Evolutionary conservation across 345 rosid genomes (phyloP), one percentile per base, ranked within the genome.

Genomic region (Pseudoturritis turrita): DNA sequence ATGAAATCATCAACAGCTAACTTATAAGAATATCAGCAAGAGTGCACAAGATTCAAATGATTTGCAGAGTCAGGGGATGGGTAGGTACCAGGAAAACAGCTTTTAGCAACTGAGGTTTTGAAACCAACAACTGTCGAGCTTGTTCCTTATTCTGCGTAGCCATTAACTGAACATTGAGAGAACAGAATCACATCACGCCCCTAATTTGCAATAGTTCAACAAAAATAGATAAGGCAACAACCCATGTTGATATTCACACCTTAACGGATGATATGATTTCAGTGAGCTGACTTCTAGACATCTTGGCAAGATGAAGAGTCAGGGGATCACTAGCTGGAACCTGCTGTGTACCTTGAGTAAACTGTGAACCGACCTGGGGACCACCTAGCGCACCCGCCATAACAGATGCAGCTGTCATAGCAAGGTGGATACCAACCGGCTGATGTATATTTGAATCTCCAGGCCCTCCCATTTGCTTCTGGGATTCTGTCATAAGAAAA

Each of bases 361-460:
- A 79, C 44, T 81, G 85, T 14, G 79, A 55, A 36, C 86, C 81
- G 18, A 79, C 81, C 78, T 90, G 97, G 4, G 80, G 64, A 70
- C 89, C 91, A 76, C 96, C 95, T 15, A 95, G 82, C 45, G 92
- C 87, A 81, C 86, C 90, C 0, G 90, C 79, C 96, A 91, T 86
- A 65, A 77, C 85, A 49, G 85, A 52, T 25, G 99, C 91, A 9
- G 99, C 99, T 25, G 84, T 71, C 40, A 87, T 80, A 72, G 99
- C 93, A 78, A 85, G 71, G 35, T 88, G 88, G 61, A 91, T 81
- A 80, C 97, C 99, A 77, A 95, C 87, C 21, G 97, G 92, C 81
- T 85, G 97, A 56, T 85, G 81, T 5, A 79, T 81, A 68, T 65
- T 70, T 40, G 82, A 49, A 39, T 91, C 99, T 54, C 76, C 84